phyloP scores from a whole-genome alignment of 352 stramenopile species.

The Phytophthora meadii region DNA sequence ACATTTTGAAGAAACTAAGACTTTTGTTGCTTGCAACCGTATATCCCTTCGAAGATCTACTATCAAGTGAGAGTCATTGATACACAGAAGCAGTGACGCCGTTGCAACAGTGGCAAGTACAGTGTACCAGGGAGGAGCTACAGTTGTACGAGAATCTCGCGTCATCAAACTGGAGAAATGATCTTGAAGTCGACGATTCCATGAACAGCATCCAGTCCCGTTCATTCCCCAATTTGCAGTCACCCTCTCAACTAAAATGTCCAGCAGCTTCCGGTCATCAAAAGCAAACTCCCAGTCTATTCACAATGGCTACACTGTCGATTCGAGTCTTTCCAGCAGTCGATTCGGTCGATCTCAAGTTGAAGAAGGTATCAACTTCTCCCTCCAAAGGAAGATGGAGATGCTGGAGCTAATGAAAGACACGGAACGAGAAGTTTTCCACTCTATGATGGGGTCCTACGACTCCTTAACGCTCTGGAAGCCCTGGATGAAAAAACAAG shows the following conservation, averaged over 20 bases:
- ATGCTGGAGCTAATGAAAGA: conserved; percentile 32
- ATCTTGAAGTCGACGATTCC: conserved; percentile 22
- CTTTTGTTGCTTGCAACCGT: no score
- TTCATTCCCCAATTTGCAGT: conserved; percentile 23
- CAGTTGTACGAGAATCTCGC: conserved; percentile 15
- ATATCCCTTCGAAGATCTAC: no score
- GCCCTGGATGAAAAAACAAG: conserved; percentile 39
- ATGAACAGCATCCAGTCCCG: neutral
- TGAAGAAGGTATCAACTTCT: conserved; percentile 25
- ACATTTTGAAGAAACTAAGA: no score
- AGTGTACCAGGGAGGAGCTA: conserved; percentile 4
- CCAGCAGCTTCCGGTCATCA: conserved; percentile 6
- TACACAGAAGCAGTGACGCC: no score
- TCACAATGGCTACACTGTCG: neutral
- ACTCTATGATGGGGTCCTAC: conserved; percentile 33
- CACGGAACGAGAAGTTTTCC: conserved; percentile 30
- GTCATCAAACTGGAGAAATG: conserved; percentile 29
- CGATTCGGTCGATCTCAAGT: neutral
- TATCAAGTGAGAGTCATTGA: no score
- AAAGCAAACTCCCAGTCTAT: conserved; percentile 19
- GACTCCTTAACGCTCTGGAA: conserved; percentile 35
- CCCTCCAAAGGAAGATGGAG: conserved; percentile 22
- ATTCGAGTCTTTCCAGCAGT: conserved; percentile 21
- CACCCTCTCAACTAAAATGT: conserved; percentile 14
- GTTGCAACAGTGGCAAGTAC: conserved; percentile 13